Evolutionary conservation across 2,329 filamentous ascomycete species (phyloP).

Genomic region (Coniochaeta ligniaria): DNA sequence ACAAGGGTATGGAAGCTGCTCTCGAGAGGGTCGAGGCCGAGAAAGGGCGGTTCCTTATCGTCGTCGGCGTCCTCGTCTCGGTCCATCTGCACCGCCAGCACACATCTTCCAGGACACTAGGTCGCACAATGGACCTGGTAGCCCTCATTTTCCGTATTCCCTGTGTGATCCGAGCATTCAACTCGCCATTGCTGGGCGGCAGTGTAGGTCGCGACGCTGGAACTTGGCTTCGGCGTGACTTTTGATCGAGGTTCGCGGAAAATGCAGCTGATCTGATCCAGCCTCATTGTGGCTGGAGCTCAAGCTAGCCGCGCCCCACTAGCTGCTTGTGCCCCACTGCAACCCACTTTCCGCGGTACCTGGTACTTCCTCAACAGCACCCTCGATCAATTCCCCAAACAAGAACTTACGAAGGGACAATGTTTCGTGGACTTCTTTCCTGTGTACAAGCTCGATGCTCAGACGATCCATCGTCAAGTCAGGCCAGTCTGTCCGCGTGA

Average conservation of each 20-base stretch:
- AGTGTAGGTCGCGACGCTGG: not conserved
- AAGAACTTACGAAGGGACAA: not conserved
- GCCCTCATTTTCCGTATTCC: not conserved
- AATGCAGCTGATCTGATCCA: not conserved
- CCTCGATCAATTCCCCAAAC: not conserved
- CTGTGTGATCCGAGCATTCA: not conserved
- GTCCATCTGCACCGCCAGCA: conserved; percentile 18
- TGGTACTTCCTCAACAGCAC: too few relatives aligned
- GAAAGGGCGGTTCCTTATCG: conserved; percentile 8
- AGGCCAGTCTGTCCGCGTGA: not conserved
- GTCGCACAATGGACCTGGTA: not conserved
- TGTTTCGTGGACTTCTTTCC: not conserved
- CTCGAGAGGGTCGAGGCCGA: conserved; percentile 13
- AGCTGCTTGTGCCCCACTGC: not conserved
- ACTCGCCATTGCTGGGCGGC: not conserved
- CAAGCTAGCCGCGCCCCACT: not conserved
- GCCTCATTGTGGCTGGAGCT: conserved; percentile 1
- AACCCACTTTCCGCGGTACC: too few relatives aligned
- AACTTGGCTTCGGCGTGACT: not conserved
- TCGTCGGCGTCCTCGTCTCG: conserved; percentile 1
- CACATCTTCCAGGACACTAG: conserved; percentile 12
- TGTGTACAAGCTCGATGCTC: not conserved
- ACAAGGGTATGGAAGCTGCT: conserved; percentile 6
- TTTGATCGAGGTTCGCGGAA: not conserved
- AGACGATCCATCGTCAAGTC: not conserved